These are phyloP conservation scores for Fraxinus excelsior DNA, from an alignment of 257 asterid species.

Conservation along the genomic window DNA sequence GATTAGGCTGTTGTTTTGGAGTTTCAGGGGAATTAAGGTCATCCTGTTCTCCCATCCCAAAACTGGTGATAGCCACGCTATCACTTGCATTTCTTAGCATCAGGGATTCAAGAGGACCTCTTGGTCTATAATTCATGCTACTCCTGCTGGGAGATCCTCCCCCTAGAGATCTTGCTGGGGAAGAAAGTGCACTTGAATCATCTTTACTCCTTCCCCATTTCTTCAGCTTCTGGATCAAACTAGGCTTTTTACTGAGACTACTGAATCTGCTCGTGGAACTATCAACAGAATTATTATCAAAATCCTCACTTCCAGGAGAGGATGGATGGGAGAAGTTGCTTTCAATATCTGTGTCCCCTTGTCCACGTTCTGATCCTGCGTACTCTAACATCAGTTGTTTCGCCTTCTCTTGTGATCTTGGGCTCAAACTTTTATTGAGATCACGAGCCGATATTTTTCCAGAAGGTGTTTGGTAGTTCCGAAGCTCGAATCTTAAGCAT, in stretches of 20 bases:
- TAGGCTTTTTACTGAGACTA: slow-evolving; percentile 69
- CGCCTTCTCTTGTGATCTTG: slow-evolving; percentile 83
- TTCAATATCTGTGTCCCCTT: slow-evolving; percentile 88
- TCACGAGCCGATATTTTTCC: slow-evolving; percentile 89
- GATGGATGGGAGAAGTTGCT: slow-evolving; percentile 81
- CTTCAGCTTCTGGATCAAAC: slow-evolving; percentile 80
- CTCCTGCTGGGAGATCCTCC: slow-evolving; percentile 70
- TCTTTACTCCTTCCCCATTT: slow-evolving; percentile 86
- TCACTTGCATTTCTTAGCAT: slow-evolving; percentile 89
- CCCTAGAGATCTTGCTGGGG: slow-evolving; percentile 74
- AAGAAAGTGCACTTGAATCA: slow-evolving; percentile 64
- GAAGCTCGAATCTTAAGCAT: slow-evolving; percentile 86
- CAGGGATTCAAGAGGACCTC: slow-evolving; percentile 83
- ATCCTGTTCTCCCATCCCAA: slow-evolving; percentile 69
- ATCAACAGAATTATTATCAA: slow-evolving; percentile 69
- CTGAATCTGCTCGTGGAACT: slow-evolving; percentile 72
- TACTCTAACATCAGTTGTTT: slow-evolving; percentile 87
- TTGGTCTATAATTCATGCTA: slow-evolving; percentile 49
- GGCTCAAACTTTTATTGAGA: slow-evolving; percentile 80
- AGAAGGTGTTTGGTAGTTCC: slow-evolving; percentile 72
- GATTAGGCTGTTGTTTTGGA: slow-evolving; percentile 32
- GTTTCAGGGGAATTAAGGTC: slow-evolving; percentile 60
- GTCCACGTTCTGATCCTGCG: slow-evolving; percentile 95
- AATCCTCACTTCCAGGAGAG: slow-evolving; percentile 91
- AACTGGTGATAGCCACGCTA: slow-evolving; percentile 67